phyloP scores from a whole-genome alignment of 2,329 filamentous ascomycete genomes.

The Colletotrichum noveboracense region DNA sequence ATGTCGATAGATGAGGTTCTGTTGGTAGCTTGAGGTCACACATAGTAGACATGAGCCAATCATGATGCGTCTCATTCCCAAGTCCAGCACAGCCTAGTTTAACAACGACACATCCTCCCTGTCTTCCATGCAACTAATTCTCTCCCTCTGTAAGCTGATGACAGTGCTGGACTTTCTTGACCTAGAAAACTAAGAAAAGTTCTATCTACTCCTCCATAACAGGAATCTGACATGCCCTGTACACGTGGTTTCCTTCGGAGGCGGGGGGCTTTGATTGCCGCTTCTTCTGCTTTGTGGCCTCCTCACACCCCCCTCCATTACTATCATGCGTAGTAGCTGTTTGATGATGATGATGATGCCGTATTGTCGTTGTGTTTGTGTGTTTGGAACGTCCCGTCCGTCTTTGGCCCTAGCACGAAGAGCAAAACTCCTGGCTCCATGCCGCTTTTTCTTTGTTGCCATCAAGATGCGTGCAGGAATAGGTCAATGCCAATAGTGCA shows the following conservation, averaged over 20 bases:
- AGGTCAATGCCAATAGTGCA: background rate
- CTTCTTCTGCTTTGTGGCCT: background rate
- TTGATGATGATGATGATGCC: background rate
- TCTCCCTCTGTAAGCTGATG: background rate
- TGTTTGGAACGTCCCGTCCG: background rate
- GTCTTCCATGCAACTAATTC: background rate
- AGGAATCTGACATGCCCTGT: background rate
- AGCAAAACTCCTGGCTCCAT: conserved; percentile 1
- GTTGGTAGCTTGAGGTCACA: background rate
- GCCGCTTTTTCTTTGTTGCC: background rate
- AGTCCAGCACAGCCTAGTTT: background rate
- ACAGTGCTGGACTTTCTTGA: background rate
- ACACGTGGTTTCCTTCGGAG: background rate
- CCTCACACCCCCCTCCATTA: background rate
- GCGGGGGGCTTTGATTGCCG: background rate
- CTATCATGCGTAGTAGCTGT: background rate
- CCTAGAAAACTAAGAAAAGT: background rate
- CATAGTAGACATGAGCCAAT: background rate
- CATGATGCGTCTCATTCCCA: background rate
- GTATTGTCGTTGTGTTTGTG: background rate
- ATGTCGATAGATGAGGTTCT: background rate
- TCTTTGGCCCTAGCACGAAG: background rate
- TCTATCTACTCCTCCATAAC: background rate
- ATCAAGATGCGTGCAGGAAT: background rate
- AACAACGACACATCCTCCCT: background rate